Percentiles rank a stretch among this genome's conserved stretches.
Conservation (phyloP, 768 basidiomycete genomes). For the Suillus spraguei region DNA sequence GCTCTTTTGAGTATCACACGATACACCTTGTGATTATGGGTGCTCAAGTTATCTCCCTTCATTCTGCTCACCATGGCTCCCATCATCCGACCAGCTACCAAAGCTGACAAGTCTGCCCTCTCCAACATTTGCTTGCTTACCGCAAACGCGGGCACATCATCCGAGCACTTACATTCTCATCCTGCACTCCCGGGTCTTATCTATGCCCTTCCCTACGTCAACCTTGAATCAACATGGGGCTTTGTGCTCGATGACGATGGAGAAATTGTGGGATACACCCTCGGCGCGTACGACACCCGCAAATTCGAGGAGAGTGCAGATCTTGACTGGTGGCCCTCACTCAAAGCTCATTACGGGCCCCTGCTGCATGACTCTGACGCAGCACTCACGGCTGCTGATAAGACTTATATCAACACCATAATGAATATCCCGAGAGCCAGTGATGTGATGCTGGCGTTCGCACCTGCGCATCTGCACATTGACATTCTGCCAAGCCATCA, state of each 20-base stretch:
- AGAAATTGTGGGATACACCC: slow-evolving; percentile 67
- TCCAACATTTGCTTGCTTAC: slow-evolving; percentile 78
- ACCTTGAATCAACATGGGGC: slow-evolving; percentile 61
- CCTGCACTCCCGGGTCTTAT: slow-evolving; percentile 69
- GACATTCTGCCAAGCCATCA: slow-evolving; percentile 70
- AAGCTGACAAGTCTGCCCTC: slow-evolving; percentile 55
- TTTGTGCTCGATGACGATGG: slow-evolving; percentile 69
- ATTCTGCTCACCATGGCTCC: slow-evolving; percentile 32
- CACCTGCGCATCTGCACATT: slow-evolving; percentile 78
- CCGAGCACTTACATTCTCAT: slow-evolving; percentile 60
- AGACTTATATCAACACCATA: slow-evolving; percentile 37
- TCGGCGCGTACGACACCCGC: slow-evolving; percentile 70
- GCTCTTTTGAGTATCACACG: neutral
- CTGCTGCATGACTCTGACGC: slow-evolving; percentile 14
- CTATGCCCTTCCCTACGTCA: slow-evolving; percentile 77
- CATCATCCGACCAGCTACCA: slow-evolving; percentile 57
- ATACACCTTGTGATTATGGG: neutral
- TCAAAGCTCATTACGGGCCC: slow-evolving; percentile 55
- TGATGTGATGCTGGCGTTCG: slow-evolving; percentile 60
- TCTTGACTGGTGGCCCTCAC: slow-evolving; percentile 66
- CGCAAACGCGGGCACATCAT: slow-evolving; percentile 69
- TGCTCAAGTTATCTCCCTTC: neutral
- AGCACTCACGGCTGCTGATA: slow-evolving; percentile 25
- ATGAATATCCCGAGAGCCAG: slow-evolving; percentile 42
- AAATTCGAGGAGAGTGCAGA: slow-evolving; percentile 58